Evolutionary conservation across 1,139 yeast genomes (phyloP).

Genomic region (Yamadazyma mexicana): DNA sequence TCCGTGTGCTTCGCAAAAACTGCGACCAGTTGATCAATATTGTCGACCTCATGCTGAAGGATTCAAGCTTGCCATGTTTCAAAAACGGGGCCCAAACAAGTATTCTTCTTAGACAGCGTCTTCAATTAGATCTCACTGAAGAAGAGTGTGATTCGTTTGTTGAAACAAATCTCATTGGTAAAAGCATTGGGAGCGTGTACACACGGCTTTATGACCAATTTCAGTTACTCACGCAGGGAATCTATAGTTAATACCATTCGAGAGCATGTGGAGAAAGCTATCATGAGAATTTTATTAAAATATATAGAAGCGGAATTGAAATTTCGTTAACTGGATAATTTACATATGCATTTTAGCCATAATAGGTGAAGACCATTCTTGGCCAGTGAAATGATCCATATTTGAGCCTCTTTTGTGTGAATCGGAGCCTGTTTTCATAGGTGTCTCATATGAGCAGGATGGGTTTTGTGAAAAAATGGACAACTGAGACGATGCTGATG

Average conservation of each 20-base stretch:
- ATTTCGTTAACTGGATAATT: neutral
- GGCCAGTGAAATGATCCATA: neutral
- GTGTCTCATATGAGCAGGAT: conserved; percentile 9
- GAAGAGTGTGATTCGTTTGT: conserved; percentile 76
- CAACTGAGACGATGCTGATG: conserved; percentile 43
- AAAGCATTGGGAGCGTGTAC: conserved; percentile 84
- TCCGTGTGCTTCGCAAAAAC: conserved; percentile 66
- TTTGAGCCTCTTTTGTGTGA: conserved; percentile 4
- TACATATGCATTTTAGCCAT: conserved; percentile 12
- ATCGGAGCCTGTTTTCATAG: conserved; percentile 5
- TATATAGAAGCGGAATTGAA: conserved; percentile 3
- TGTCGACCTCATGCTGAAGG: conserved; percentile 92
- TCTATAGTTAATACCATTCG: conserved; percentile 40
- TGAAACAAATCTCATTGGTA: conserved; percentile 69
- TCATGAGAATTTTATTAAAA: conserved; percentile 2
- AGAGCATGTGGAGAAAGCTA: no score
- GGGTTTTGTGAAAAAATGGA: conserved; percentile 31
- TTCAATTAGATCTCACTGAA: conserved; percentile 74
- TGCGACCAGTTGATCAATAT: conserved; percentile 72
- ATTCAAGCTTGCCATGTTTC: conserved; percentile 87
- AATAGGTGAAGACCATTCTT: conserved; percentile 12
- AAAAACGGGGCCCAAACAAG: conserved; percentile 84
- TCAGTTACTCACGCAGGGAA: conserved; percentile 92
- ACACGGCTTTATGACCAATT: conserved; percentile 93
- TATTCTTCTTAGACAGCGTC: conserved; percentile 71